Evolutionary conservation across 2,329 filamentous ascomycete species (phyloP), one percentile per base, ranked within the genome.

Genomic region (Neocatenulostroma microsporum): DNA sequence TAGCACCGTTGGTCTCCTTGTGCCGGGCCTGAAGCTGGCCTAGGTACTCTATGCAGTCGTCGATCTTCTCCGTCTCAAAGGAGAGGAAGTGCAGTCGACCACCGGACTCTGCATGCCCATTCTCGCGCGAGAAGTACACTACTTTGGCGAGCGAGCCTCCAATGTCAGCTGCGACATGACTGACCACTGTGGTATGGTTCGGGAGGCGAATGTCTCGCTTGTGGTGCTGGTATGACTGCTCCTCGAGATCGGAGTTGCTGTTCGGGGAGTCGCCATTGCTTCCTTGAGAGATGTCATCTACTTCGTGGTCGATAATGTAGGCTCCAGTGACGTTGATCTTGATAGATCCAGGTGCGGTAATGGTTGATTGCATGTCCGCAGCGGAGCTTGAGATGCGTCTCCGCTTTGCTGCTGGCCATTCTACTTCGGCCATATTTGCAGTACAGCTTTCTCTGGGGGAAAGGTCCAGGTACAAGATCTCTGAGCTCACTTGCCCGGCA

Each of bases 121-220:
- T 53, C 63, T 96, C 91, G 47, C 85, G 83, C 13, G 88, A 91
- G 58, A 96, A 96, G 68, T 95, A 98, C 42, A 98, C 91, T 30
- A 98, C 77, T 67, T 98, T 98, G 48, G 87, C 88, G 21, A 98
- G 72, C 12, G 88, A 94, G 49, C 91, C 91, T 47, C 91, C 91
- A 61, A 98, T 96, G 84, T 98, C 91, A 42, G 95, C 82, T 36
- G 91, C 91, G 51, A 98, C 85, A 68, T 98, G 91, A 68, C 87
- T 95, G 49, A 98, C 89, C 7, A 94, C 80, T 9, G 84, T 83
- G 10, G 85, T 94, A 63, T 98, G 91, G 62, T 96, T 91, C 19
- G 91, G 91, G 41, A 98, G 69, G 13, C 91, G 75, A 52, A 98
- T 98, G 58, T 95, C 91, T 57, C 85, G 87, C 39, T 84, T 87